Evolutionary conservation across 768 basidiomycete genomes (phyloP).

Genomic region (Naganishia vishniacii): DNA sequence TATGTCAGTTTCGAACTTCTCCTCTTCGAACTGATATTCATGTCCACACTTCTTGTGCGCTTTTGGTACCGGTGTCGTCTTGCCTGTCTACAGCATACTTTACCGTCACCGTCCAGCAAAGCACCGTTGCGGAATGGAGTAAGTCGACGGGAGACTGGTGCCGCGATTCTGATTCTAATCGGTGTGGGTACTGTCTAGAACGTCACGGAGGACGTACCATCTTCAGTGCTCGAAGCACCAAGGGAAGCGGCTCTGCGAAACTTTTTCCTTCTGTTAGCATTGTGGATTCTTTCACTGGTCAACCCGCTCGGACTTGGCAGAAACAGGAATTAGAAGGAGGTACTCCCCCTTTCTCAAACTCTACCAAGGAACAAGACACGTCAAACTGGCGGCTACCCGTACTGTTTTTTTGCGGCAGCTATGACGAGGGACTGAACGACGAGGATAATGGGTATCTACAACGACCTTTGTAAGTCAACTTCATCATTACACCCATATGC

Average conservation of each 20-base stretch:
- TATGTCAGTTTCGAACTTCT: too few species aligned
- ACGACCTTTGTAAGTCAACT: background rate
- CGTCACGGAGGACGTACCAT: conserved; percentile 4
- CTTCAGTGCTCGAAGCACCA: conserved; percentile 7
- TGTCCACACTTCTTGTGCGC: background rate
- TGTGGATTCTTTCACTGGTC: background rate
- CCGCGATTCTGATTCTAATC: background rate
- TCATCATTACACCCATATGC: too few species aligned
- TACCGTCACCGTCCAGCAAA: conserved; percentile 5
- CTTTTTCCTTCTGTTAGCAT: conserved; percentile 1
- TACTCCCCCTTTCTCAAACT: background rate
- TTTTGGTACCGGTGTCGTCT: too few species aligned
- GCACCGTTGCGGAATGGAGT: conserved; percentile 13
- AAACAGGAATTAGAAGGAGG: too few species aligned
- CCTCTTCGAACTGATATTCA: too few species aligned
- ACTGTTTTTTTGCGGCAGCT: background rate
- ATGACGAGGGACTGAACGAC: background rate
- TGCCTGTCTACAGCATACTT: background rate
- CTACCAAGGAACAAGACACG: background rate
- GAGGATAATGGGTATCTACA: conserved; percentile 3
- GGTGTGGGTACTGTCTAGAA: background rate
- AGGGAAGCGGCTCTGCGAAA: background rate
- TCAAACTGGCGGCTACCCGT: conserved; percentile 13
- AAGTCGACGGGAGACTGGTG: background rate
- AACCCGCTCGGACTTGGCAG: background rate